Conservation (phyloP, 2,329 filamentous ascomycete genomes). For the Harringtonia aguacate region DNA sequence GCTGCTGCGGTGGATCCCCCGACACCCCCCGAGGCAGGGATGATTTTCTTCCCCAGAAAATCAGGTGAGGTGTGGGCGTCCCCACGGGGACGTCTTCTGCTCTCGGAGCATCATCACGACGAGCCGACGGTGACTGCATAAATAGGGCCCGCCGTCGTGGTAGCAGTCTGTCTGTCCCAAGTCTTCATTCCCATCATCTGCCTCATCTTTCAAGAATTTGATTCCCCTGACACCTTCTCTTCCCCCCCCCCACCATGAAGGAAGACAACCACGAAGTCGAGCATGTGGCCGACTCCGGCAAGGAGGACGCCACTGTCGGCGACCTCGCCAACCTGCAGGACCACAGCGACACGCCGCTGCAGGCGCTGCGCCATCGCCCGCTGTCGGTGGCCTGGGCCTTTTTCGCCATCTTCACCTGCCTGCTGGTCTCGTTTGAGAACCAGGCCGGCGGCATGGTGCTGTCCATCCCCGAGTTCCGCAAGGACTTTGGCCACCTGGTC, state of each 20-base stretch:
- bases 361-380: neutral
- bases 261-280: neutral
- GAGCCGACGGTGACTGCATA: too few relatives aligned
- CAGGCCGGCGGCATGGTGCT: conserved; percentile 24
- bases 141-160: too few relatives aligned
- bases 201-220: neutral
- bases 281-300: too few relatives aligned
- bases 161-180: too few relatives aligned
- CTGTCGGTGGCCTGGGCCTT: neutral
- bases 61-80: too few relatives aligned
- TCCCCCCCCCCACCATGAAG: neutral
- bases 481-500: conserved; percentile 26
- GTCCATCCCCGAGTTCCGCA: conserved; percentile 27
- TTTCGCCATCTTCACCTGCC: neutral
- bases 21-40: too few relatives aligned
- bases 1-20: too few relatives aligned
- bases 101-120: too few relatives aligned
- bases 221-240: neutral
- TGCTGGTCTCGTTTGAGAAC: conserved; percentile 3
- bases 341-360: neutral
- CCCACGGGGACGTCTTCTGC: too few relatives aligned
- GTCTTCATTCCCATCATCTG: neutral
- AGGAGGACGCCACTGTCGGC: neutral
- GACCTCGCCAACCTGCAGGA: neutral
- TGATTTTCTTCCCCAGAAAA: too few relatives aligned